phyloP scores from a whole-genome alignment of 2,329 filamentous ascomycete species.

The Stemphylium vesicarium region DNA sequence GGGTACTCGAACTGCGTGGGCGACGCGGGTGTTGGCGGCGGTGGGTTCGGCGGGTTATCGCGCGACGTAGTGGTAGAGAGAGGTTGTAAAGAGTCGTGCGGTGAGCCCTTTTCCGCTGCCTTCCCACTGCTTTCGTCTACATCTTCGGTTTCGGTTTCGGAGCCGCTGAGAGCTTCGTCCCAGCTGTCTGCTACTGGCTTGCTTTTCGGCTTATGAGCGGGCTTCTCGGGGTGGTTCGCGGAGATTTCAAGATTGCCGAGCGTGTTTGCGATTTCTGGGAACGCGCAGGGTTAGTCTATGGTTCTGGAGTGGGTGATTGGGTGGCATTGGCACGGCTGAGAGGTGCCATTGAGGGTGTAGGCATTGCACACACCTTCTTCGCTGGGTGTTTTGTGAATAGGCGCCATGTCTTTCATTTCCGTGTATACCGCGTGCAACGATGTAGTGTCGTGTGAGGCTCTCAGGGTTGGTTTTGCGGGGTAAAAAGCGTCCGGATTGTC shows the following conservation, averaged over 20 bases:
- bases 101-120: not conserved
- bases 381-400: conserved; percentile 20
- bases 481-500: not conserved
- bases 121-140: not conserved
- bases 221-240: conserved; percentile 40
- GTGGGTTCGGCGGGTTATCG: conserved; percentile 33
- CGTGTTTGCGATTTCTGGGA: conserved; percentile 45
- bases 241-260: conserved; percentile 47
- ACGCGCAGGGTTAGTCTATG: not conserved
- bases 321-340: not conserved
- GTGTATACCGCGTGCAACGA: not conserved
- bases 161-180: conserved; percentile 70
- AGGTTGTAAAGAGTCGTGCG: conserved; percentile 23
- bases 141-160: conserved; percentile 42
- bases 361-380: conserved; percentile 9
- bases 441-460: not conserved
- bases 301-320: not conserved
- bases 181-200: conserved; percentile 70
- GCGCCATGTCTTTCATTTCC: conserved; percentile 4
- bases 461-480: conserved; percentile 1
- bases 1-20: conserved; percentile 45
- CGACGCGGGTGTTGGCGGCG: conserved; percentile 45
- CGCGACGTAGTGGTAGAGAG: conserved; percentile 20
- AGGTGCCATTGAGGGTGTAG: too few relatives aligned
- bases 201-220: conserved; percentile 42